Percentiles rank a stretch among this genome's conserved stretches.
Conservation (phyloP, 371 early-diverging fungal species). For the Mortierella sp. region DNA sequence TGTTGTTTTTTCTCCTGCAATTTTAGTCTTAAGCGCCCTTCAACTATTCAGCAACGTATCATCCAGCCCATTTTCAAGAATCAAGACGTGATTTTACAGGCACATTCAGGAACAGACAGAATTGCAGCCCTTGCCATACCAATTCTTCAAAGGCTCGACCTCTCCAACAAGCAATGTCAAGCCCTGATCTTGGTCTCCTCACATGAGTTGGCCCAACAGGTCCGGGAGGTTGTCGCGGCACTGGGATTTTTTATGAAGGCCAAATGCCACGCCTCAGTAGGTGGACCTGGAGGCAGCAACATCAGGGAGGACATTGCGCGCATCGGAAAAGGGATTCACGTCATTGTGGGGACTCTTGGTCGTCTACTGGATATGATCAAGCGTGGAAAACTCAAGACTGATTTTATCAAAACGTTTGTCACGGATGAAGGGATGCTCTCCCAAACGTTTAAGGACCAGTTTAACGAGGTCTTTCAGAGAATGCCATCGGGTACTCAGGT, state of each 20-base stretch:
- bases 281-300: conserved; percentile 90
- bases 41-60: conserved; percentile 51
- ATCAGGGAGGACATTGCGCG: conserved; percentile 76
- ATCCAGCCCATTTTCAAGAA: conserved; percentile 83
- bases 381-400: conserved; percentile 76
- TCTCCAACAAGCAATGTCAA: conserved; percentile 86
- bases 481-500: conserved; percentile 85
- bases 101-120: conserved; percentile 95
- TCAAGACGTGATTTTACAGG: conserved; percentile 90
- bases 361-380: conserved; percentile 92
- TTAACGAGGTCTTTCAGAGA: conserved; percentile 86
- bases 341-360: conserved; percentile 60
- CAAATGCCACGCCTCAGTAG: conserved; percentile 76
- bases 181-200: conserved; percentile 89
- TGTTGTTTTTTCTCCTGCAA: too few relatives aligned
- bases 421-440: conserved; percentile 95
- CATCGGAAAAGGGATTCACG: conserved; percentile 56
- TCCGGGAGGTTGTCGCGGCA: conserved; percentile 78
- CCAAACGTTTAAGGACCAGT: conserved; percentile 90
- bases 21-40: neutral
- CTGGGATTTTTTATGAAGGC: conserved; percentile 85
- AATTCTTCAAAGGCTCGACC: conserved; percentile 80
- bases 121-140: conserved; percentile 83
- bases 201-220: conserved; percentile 90
- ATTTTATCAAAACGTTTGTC: conserved; percentile 85